A percentile compares a stretch with the other conserved stretches of the same genome.
These are phyloP conservation scores for Dillenia turbinata DNA, from an alignment of 164 flowering plant species.

Conservation along the genomic window DNA sequence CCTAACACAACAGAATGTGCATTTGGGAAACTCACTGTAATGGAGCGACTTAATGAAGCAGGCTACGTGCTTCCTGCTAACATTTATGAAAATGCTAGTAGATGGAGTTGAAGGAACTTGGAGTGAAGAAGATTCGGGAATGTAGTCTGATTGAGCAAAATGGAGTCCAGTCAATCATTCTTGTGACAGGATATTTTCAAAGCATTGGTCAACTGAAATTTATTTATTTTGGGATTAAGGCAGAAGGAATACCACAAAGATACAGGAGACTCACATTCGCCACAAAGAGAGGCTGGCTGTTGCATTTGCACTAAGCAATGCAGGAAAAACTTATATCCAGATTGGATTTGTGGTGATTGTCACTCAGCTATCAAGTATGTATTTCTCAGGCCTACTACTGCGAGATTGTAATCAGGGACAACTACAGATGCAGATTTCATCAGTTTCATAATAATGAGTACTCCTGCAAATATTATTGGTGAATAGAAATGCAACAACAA, in stretches of 20 bases:
- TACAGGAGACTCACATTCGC: slow-evolving; percentile 1
- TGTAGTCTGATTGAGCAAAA: slow-evolving; percentile 16
- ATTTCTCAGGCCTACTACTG: slow-evolving; percentile 9
- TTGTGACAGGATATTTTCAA: slow-evolving; percentile 10
- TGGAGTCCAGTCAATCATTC: slow-evolving; percentile 6
- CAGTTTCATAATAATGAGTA: slow-evolving; percentile 15
- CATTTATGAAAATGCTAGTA: slow-evolving; percentile 15
- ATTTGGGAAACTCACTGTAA: too few relatives aligned
- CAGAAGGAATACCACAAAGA: background rate
- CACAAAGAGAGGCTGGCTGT: slow-evolving; percentile 20
- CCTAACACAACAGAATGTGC: too few relatives aligned
- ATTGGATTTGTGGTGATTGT: slow-evolving; percentile 16
- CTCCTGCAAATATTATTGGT: slow-evolving; percentile 22
- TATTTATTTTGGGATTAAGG: slow-evolving; percentile 13
- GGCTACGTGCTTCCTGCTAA: slow-evolving; percentile 10
- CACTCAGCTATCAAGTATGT: slow-evolving; percentile 15
- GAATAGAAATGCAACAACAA: background rate
- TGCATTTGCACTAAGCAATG: slow-evolving; percentile 18
- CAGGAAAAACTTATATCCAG: slow-evolving; percentile 8
- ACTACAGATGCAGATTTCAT: slow-evolving; percentile 21
- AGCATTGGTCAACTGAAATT: slow-evolving; percentile 9
- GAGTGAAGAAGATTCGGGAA: slow-evolving; percentile 13
- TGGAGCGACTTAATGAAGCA: too few relatives aligned
- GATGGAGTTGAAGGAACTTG: slow-evolving; percentile 12
- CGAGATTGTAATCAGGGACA: slow-evolving; percentile 21